Evolutionary conservation across 2,329 filamentous ascomycete genomes (phyloP).

Genomic region (Colletotrichum endophyticum): DNA sequence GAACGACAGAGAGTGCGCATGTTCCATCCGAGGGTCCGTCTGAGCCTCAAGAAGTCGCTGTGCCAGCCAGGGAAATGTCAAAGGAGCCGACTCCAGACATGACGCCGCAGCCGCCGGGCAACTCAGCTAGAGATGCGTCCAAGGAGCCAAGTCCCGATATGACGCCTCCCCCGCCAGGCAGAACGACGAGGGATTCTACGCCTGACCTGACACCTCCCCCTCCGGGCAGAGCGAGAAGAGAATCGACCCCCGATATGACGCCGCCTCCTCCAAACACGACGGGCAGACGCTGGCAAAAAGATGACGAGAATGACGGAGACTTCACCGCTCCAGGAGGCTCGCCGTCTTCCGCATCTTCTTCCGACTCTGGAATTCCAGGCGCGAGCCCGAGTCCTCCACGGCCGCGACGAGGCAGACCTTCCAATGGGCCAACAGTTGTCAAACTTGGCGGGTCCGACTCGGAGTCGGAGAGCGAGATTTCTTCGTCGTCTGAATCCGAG

Average conservation of each 20-base stretch:
- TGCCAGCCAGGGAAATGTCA: not conserved
- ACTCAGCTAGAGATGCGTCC: not conserved
- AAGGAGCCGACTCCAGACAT: not conserved
- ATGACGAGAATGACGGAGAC: not conserved
- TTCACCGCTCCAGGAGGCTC: not conserved
- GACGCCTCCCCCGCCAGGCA: not conserved
- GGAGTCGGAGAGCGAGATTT: slow-evolving; percentile 13
- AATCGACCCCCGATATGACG: slow-evolving; percentile 1
- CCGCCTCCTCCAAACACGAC: not conserved
- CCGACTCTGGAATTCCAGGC: slow-evolving; percentile 10
- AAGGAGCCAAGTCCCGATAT: not conserved
- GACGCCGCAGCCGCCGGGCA: not conserved
- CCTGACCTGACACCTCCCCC: not conserved
- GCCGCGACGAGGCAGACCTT: not conserved
- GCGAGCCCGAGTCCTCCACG: not conserved
- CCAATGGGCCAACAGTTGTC: slow-evolving; percentile 11
- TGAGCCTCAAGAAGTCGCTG: not conserved
- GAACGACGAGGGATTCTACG: not conserved
- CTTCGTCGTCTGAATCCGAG: slow-evolving; percentile 5
- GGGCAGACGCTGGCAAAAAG: not conserved
- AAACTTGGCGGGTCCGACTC: slow-evolving; percentile 16
- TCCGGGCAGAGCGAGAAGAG: not conserved
- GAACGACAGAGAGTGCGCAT: not conserved
- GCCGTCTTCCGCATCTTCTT: not conserved
- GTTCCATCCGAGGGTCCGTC: not conserved